These are phyloP conservation scores for Mucor racemosus DNA, from an alignment of 371 early-diverging fungal genomes.

Conservation along the genomic window DNA sequence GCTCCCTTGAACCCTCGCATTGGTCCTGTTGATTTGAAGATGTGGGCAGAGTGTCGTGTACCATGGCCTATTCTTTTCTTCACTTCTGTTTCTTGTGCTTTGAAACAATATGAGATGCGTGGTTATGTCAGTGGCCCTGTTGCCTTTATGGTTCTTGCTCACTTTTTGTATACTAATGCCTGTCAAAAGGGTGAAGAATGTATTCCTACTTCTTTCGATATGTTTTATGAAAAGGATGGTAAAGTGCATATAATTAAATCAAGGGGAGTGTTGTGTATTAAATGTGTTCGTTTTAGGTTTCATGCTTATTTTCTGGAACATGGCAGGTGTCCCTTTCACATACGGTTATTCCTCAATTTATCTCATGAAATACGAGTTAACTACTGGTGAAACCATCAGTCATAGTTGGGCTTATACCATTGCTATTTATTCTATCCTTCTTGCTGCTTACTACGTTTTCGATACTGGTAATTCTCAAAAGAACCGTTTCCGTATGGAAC, in stretches of 20 bases:
- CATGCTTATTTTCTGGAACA: constrained; percentile 68
- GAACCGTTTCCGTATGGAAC: constrained; percentile 85
- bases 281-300: constrained; percentile 40
- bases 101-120: constrained; percentile 72
- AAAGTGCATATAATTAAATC: constrained; percentile 6
- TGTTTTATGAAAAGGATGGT: constrained; percentile 65
- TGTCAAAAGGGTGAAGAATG: constrained; percentile 82
- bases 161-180: constrained; percentile 75
- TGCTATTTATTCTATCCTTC: constrained; percentile 40
- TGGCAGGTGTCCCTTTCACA: constrained; percentile 68
- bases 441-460: constrained; percentile 58
- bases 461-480: constrained; percentile 86
- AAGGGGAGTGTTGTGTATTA: not conserved
- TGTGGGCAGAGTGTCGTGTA: constrained; percentile 82
- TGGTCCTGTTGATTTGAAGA: constrained; percentile 80
- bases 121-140: constrained; percentile 72
- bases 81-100: constrained; percentile 65
- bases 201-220: constrained; percentile 77
- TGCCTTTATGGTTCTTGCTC: constrained; percentile 75
- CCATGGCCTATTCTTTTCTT: constrained; percentile 78
- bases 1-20: constrained; percentile 79
- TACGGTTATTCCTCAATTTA: constrained; percentile 63
- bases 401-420: constrained; percentile 49
- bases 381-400: constrained; percentile 43
- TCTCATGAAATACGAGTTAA: constrained; percentile 51